Percentiles rank a stretch among this genome's conserved stretches.
Evolutionary conservation across 179 eudicot genomes (phyloP).

Genomic region (Corrigiola litoralis): DNA sequence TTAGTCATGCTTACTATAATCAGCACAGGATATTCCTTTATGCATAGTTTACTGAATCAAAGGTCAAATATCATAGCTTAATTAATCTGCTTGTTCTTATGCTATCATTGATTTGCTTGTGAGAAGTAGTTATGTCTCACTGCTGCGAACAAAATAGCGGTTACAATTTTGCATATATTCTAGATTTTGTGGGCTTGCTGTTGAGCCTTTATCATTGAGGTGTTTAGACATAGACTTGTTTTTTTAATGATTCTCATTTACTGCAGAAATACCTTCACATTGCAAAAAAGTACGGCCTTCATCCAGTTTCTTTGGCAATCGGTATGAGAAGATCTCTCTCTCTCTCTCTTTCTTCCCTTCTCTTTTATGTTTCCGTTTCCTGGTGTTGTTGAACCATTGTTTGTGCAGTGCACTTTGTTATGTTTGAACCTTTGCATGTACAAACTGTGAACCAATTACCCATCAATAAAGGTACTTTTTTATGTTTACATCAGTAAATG

Average conservation of each 20-base stretch:
- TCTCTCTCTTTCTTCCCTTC: neutral
- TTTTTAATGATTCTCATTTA: neutral
- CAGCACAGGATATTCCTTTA: too few species aligned
- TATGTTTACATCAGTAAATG: too few species aligned
- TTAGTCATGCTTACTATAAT: neutral
- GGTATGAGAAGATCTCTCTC: constrained; percentile 36
- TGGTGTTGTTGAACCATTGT: neutral
- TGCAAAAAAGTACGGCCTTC: constrained; percentile 59
- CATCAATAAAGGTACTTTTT: too few species aligned
- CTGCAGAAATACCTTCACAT: constrained; percentile 72
- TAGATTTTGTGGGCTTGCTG: neutral
- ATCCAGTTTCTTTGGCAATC: constrained; percentile 80
- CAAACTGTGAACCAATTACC: neutral
- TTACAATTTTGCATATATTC: too few species aligned
- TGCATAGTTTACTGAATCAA: too few species aligned
- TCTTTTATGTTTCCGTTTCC: too few species aligned
- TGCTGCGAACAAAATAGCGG: neutral
- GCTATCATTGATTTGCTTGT: neutral
- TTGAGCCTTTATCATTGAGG: neutral
- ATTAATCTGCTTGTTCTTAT: too few species aligned
- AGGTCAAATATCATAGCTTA: too few species aligned
- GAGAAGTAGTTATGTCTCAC: neutral
- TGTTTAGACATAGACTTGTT: neutral
- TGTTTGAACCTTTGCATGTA: neutral
- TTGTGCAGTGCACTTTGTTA: neutral